These are phyloP conservation scores for Gyromitra esculenta DNA, from an alignment of 2,329 filamentous ascomycete species.

Conservation along the genomic window DNA sequence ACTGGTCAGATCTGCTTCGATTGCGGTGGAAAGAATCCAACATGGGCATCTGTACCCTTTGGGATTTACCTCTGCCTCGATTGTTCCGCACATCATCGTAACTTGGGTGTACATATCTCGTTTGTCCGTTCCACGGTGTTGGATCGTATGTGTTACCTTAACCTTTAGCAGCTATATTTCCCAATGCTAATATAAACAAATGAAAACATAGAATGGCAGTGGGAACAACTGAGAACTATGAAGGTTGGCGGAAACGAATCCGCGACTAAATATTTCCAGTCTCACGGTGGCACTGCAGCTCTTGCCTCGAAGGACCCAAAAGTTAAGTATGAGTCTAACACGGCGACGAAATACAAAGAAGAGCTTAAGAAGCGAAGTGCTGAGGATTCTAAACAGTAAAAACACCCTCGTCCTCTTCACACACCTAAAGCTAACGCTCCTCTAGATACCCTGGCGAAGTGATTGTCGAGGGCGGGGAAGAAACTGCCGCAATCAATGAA, in stretches of 20 bases:
- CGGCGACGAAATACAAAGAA: constrained; percentile 98
- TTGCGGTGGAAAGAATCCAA: constrained; percentile 96
- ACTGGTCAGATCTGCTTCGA: constrained; percentile 88
- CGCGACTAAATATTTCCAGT: constrained; percentile 97
- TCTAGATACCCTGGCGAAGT: constrained; percentile 83
- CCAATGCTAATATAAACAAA: constrained; percentile 14
- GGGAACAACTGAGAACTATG: constrained; percentile 96
- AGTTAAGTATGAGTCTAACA: constrained; percentile 92
- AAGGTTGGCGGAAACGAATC: constrained; percentile 99
- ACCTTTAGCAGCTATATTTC: constrained; percentile 1
- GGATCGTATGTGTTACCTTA: constrained; percentile 76
- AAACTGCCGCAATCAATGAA: constrained; percentile 76
- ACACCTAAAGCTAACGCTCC: constrained; percentile 10
- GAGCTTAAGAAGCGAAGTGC: constrained; percentile 88
- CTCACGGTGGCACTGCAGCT: constrained; percentile 91
- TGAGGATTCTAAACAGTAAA: constrained; percentile 82
- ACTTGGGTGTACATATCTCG: constrained; percentile 97
- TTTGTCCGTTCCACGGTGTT: constrained; percentile 98
- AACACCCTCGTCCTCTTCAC: neutral
- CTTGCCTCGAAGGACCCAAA: constrained; percentile 96
- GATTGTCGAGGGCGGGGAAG: constrained; percentile 74
- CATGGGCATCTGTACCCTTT: constrained; percentile 96
- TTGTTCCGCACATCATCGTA: constrained; percentile 95
- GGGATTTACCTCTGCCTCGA: constrained; percentile 98
- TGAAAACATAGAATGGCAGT: constrained; percentile 83